These are phyloP conservation scores for Chlorella vulgaris DNA, from an alignment of 139 green algal genomes.

Conservation along the genomic window DNA sequence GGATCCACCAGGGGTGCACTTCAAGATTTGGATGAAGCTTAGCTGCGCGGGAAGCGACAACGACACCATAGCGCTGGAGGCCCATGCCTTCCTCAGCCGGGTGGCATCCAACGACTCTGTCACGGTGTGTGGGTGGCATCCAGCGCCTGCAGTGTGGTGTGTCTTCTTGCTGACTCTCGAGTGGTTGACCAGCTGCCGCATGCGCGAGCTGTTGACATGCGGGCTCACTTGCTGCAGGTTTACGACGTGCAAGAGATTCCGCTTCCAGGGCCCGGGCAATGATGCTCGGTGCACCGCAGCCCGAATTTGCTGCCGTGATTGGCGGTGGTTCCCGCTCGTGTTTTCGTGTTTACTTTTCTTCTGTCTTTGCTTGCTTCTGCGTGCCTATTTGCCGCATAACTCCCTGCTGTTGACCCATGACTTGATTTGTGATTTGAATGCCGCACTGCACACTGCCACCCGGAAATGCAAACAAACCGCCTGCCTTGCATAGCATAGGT, in stretches of 20 bases:
- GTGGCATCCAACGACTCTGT: not conserved
- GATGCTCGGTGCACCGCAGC: not conserved
- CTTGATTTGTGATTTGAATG: too few species aligned
- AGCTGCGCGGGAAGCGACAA: not conserved
- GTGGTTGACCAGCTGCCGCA: too few species aligned
- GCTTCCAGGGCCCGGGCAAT: not conserved
- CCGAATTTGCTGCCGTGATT: not conserved
- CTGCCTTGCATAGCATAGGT: too few species aligned
- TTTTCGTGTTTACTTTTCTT: not conserved
- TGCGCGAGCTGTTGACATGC: too few species aligned
- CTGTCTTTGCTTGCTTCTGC: too few species aligned
- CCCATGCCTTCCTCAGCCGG: not conserved
- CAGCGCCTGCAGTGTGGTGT: not conserved
- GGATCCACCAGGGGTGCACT: not conserved
- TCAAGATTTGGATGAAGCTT: constrained; percentile 5
- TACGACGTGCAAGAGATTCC: not conserved
- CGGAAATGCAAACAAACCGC: too few species aligned
- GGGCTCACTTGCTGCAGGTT: too few species aligned
- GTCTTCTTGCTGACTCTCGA: too few species aligned
- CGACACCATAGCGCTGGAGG: constrained; percentile 11
- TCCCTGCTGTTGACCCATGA: too few species aligned
- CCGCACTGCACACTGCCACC: too few species aligned
- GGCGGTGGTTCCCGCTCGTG: not conserved
- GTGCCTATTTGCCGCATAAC: too few species aligned
- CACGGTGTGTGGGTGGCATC: not conserved